Percentiles rank a stretch among this genome's conserved stretches.
These are phyloP conservation scores for Fraxinus sp. DNA, from an alignment of 305 asterid genomes.

Conservation along the genomic window DNA sequence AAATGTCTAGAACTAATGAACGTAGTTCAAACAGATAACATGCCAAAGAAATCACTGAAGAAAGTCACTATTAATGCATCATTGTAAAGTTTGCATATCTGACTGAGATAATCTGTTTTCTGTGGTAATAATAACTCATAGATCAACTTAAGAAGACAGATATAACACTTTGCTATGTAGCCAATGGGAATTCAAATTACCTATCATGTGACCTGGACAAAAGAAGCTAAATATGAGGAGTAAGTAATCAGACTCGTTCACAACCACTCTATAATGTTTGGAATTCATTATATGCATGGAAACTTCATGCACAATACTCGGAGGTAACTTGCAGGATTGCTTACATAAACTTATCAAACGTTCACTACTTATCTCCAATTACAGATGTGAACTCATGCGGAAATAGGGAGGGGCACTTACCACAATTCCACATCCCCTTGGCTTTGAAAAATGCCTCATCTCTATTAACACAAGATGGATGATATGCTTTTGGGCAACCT, in stretches of 20 bases:
- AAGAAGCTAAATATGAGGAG: not conserved
- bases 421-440: constrained; percentile 98
- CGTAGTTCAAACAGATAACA: not conserved
- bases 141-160: not conserved
- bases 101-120: not conserved
- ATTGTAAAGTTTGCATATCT: not conserved
- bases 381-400: not conserved
- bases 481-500: constrained; percentile 97
- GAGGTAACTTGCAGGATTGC: not conserved
- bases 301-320: not conserved
- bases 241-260: not conserved
- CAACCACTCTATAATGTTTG: not conserved
- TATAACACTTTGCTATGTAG: not conserved
- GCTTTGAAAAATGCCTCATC: constrained; percentile 91
- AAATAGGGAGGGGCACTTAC: constrained; percentile 40
- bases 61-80: not conserved
- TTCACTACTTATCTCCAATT: constrained; percentile 4
- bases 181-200: not conserved
- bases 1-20: not conserved
- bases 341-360: not conserved
- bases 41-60: not conserved
- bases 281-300: not conserved
- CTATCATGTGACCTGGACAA: not conserved
- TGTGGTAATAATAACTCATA: not conserved
- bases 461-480: constrained; percentile 87